These are phyloP conservation scores for Metschnikowia proteae DNA, from an alignment of 805 yeast genomes.

Conservation along the genomic window DNA sequence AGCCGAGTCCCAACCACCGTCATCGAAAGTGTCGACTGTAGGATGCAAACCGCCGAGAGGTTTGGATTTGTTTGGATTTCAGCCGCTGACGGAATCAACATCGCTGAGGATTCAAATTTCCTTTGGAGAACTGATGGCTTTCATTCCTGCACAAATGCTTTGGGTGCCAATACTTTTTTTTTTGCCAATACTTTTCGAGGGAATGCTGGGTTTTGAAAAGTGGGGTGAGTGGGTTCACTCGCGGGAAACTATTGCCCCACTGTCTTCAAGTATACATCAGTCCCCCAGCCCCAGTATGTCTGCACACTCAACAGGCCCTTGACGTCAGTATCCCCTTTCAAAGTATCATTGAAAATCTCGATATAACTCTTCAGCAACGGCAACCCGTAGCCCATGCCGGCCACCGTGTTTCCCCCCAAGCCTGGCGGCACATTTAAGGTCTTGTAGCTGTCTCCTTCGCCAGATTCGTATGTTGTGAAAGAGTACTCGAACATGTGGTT, in stretches of 20 bases:
- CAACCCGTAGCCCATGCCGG: slow-evolving; percentile 96
- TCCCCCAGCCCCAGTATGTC: slow-evolving; percentile 73
- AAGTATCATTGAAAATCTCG: slow-evolving; percentile 39
- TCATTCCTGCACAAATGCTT: too few relatives aligned
- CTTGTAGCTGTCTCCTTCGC: slow-evolving; percentile 56
- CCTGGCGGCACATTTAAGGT: slow-evolving; percentile 72
- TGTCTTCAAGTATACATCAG: slow-evolving; percentile 63
- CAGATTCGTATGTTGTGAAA: slow-evolving; percentile 68
- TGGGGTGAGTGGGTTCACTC: not conserved
- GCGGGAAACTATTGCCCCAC: slow-evolving; percentile 23
- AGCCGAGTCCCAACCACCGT: too few relatives aligned
- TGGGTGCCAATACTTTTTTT: too few relatives aligned
- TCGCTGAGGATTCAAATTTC: too few relatives aligned
- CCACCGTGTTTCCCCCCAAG: slow-evolving; percentile 63
- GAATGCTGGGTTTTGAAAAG: too few relatives aligned
- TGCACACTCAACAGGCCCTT: slow-evolving; percentile 58
- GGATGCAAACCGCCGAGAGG: too few relatives aligned
- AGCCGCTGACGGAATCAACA: too few relatives aligned
- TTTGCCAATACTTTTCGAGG: too few relatives aligned
- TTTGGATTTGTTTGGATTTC: too few relatives aligned
- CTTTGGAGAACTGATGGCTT: too few relatives aligned
- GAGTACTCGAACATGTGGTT: slow-evolving; percentile 79
- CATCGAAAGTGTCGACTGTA: not conserved
- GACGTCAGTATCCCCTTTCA: slow-evolving; percentile 13
- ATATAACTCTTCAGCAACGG: slow-evolving; percentile 63